Evolutionary conservation across 768 basidiomycete species (phyloP).

Genomic region (Tricholoma saponaceum): DNA sequence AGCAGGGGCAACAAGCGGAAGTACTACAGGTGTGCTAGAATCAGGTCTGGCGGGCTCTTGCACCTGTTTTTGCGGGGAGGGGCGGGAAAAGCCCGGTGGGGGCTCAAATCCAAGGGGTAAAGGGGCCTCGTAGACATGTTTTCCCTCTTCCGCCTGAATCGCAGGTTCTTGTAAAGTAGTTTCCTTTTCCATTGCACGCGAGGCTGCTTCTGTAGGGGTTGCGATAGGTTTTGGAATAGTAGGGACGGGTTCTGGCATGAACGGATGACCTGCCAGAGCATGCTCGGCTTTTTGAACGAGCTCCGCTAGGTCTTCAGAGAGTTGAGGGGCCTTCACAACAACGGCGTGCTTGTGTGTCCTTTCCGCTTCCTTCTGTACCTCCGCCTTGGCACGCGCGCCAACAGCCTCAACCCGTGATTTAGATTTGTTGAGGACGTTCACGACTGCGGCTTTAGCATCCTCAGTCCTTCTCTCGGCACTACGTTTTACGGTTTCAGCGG

Average conservation of each 20-base stretch:
- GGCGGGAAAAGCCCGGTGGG: conserved; percentile 80
- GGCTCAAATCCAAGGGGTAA: conserved; percentile 94
- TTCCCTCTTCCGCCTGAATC: conserved; percentile 14
- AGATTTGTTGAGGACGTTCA: conserved; percentile 36
- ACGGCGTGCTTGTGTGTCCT: conserved; percentile 23
- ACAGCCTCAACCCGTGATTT: conserved; percentile 43
- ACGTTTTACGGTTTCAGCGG: conserved; percentile 29
- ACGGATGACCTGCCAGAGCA: conserved; percentile 50
- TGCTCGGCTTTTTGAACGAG: conserved; percentile 72
- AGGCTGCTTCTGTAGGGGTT: neutral
- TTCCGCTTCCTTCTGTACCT: conserved; percentile 32
- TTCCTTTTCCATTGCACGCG: neutral
- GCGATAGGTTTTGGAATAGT: conserved; percentile 14
- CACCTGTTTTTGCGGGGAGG: conserved; percentile 45
- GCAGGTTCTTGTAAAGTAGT: conserved; percentile 1
- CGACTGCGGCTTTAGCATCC: conserved; percentile 36
- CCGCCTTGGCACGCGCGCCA: conserved; percentile 38
- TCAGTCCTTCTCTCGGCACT: conserved; percentile 30
- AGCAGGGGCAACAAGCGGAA: conserved; percentile 80
- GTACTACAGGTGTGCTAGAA: conserved; percentile 25
- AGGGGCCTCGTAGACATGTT: conserved; percentile 58
- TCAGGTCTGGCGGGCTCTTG: conserved; percentile 21
- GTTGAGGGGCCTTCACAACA: conserved; percentile 27
- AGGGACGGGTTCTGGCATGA: conserved; percentile 19
- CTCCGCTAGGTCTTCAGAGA: conserved; percentile 62